phyloP scores from a whole-genome alignment of 2,329 filamentous ascomycete genomes.

The Trichoderma citrinoviride region DNA sequence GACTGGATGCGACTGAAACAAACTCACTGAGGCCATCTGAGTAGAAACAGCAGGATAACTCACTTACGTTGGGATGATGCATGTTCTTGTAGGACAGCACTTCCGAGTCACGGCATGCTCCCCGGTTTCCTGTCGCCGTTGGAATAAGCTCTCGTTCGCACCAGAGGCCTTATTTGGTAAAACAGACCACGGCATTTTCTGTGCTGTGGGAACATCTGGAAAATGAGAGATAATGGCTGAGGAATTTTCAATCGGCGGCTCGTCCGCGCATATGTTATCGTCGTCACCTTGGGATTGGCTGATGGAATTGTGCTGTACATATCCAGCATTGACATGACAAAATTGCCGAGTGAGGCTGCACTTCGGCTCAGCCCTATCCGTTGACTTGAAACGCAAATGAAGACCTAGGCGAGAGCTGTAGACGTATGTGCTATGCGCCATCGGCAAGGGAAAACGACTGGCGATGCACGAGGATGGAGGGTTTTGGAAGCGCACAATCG shows the following conservation, averaged over 20 bases:
- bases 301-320: too few relatives aligned
- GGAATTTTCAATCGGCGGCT: too few relatives aligned
- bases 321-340: background rate
- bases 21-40: background rate
- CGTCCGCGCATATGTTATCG: too few relatives aligned
- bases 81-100: background rate
- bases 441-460: slow-evolving; percentile 9
- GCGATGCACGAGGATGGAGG: slow-evolving; percentile 15
- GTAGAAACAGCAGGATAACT: background rate
- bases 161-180: background rate
- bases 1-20: too few relatives aligned
- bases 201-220: background rate
- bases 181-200: slow-evolving; percentile 2
- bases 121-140: background rate
- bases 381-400: background rate
- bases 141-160: background rate
- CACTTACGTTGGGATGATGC: background rate
- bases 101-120: background rate
- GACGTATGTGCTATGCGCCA: background rate
- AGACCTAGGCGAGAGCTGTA: slow-evolving; percentile 5
- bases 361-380: slow-evolving; percentile 19
- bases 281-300: too few relatives aligned
- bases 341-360: background rate
- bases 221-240: background rate
- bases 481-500: slow-evolving; percentile 7